Percentiles rank a stretch among this genome's conserved stretches.
phyloP scores from a whole-genome alignment of 768 basidiomycete species.

The Lactifluus hygrophoroides region DNA sequence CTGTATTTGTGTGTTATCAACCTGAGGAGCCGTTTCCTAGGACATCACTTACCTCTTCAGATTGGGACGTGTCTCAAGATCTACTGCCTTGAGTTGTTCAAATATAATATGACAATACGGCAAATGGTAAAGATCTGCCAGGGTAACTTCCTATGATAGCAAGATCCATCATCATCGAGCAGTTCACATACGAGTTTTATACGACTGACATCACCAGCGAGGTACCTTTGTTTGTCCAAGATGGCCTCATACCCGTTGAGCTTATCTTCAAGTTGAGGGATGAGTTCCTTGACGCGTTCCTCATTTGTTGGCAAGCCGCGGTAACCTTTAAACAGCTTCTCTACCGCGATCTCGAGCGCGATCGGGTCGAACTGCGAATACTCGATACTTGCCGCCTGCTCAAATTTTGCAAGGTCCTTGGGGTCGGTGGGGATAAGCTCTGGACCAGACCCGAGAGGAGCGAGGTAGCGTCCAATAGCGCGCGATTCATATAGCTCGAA shows the following conservation, averaged over 20 bases:
- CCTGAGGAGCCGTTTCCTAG: not conserved
- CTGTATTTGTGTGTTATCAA: not conserved
- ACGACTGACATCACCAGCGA: constrained; percentile 10
- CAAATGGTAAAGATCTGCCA: constrained; percentile 12
- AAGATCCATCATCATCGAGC: not conserved
- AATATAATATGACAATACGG: not conserved
- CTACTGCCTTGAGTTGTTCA: not conserved
- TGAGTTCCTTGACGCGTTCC: not conserved
- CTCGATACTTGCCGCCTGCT: constrained; percentile 28
- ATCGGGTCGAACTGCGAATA: not conserved
- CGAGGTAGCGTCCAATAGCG: constrained; percentile 24
- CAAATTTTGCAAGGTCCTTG: constrained; percentile 22
- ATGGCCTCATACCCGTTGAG: constrained; percentile 7
- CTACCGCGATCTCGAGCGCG: not conserved
- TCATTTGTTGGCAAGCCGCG: not conserved
- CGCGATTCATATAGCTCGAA: constrained; percentile 25
- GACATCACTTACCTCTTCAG: not conserved
- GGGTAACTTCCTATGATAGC: constrained; percentile 1
- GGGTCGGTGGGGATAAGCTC: constrained; percentile 21
- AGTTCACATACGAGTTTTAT: no score
- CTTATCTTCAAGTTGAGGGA: not conserved
- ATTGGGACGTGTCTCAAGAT: constrained; percentile 4
- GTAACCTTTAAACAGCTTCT: not conserved
- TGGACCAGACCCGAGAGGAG: constrained; percentile 22
- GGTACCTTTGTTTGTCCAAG: constrained; percentile 13